Conservation (phyloP, 2,329 filamentous ascomycete species). For the Aspergillus pseudonomiae region DNA sequence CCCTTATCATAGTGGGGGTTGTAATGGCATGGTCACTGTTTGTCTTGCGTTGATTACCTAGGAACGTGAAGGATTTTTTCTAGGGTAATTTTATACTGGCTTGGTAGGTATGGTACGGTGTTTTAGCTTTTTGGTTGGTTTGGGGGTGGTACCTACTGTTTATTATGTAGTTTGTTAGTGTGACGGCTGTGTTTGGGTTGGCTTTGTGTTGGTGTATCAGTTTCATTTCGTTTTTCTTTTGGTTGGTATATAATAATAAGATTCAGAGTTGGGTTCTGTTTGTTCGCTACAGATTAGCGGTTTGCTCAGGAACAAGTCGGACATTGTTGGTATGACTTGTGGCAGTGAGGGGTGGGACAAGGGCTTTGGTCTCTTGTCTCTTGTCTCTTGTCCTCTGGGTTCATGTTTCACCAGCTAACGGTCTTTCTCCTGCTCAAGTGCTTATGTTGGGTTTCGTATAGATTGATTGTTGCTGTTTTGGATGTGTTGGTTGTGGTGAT, state of each 20-base stretch:
- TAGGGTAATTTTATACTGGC: no score
- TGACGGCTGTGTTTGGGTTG: no score
- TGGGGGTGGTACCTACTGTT: no score
- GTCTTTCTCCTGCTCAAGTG: background rate
- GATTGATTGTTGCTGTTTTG: background rate
- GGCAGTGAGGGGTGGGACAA: background rate
- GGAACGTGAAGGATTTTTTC: no score
- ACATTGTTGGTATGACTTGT: background rate
- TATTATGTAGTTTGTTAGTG: no score
- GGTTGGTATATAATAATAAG: no score
- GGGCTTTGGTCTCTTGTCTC: background rate
- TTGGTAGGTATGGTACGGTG: no score
- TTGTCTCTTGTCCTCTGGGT: background rate
- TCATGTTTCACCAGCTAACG: background rate
- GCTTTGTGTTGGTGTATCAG: no score
- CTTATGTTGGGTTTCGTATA: background rate
- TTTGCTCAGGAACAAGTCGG: background rate
- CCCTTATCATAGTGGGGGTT: background rate
- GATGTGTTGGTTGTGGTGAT: background rate
- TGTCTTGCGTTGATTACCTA: background rate
- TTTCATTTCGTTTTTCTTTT: no score
- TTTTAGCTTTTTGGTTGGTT: no score
- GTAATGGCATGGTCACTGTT: background rate
- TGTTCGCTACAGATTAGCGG: no score
- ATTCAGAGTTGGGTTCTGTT: no score